Evolutionary conservation across 306 rosid species (phyloP).

Genomic region (Myrica gale): DNA sequence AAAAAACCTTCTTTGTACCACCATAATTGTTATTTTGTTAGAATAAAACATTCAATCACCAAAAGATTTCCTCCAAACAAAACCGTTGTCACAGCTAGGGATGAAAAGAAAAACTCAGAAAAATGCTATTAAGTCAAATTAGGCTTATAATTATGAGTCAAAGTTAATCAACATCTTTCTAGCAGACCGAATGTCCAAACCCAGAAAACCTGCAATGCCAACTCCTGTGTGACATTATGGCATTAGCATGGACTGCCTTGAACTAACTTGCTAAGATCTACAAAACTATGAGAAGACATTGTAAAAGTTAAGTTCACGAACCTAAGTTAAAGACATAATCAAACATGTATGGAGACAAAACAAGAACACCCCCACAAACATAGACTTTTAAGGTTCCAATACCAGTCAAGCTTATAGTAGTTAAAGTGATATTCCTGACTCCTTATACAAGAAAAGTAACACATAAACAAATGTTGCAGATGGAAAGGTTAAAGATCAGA

Average conservation of each 20-base stretch:
- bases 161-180: neutral
- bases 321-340: neutral
- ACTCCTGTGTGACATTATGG: too few relatives aligned
- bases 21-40: neutral
- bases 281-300: neutral
- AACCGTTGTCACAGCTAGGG: neutral
- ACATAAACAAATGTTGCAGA: neutral
- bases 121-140: neutral
- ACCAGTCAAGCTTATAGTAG: neutral
- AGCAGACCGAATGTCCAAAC: neutral
- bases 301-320: neutral
- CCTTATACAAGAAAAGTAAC: neutral
- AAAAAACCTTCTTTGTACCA: neutral
- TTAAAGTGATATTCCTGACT: neutral
- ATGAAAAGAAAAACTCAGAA: neutral
- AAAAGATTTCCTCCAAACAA: neutral
- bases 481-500: neutral
- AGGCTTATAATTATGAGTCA: neutral
- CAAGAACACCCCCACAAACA: neutral
- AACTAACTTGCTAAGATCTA: neutral
- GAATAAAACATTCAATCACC: neutral
- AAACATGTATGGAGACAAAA: neutral
- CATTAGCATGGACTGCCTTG: too few relatives aligned
- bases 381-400: neutral
- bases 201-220: too few relatives aligned